Evolutionary conservation across 2,329 filamentous ascomycete genomes (phyloP), one percentile per base, ranked within the genome.

Genomic region (Cercospora nicotianae): DNA sequence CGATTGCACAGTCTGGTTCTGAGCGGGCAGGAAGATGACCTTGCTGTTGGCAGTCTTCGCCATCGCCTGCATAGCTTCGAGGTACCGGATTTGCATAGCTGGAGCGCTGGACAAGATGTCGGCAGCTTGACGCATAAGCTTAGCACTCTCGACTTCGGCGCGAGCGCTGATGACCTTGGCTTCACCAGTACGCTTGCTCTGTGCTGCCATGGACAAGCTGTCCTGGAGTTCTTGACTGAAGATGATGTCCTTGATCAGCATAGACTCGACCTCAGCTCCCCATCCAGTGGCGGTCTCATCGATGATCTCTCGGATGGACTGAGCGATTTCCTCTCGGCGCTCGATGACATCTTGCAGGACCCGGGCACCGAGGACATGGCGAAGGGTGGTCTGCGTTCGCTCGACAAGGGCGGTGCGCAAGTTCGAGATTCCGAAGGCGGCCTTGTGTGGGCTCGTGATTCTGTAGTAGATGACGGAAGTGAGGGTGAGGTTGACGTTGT

Each of bases 391-490:
- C 84, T 99, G 95, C 1, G 95, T 99, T 70, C 95, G 93, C 86
- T 99, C 95, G 72, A 99, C 86, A 60, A 99, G 91, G n/a, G 95
- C 95, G 82, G 96, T 93, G 74, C 91, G 91, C 69, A 99, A 91
- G 80, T 98, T 95, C 81, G 90, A 86, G 79, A 99, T 97, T 73
- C 95, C 95, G 79, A 98, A 99, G 68, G 95, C 94, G 67, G 94
- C 93, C 83, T 96, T 97, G 87, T 98, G 94, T 1, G 95, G 95
- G 30, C 91, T 91, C 65, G 90, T 91, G 77, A 99, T 94, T 85
- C 97, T 94, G 84, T 99, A 99, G 87, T 99, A 99, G 83, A 99
- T 97, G 79, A 99, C 95, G 5, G 92, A 96, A 59, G 94, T 98
- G 73, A 99, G 86, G 75, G 94, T 90, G 51, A 99, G 86, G 57